Percentiles rank a stretch among this genome's conserved stretches.
phyloP scores from a whole-genome alignment of 2,329 filamentous ascomycete species.

The Penicillium glabrum region DNA sequence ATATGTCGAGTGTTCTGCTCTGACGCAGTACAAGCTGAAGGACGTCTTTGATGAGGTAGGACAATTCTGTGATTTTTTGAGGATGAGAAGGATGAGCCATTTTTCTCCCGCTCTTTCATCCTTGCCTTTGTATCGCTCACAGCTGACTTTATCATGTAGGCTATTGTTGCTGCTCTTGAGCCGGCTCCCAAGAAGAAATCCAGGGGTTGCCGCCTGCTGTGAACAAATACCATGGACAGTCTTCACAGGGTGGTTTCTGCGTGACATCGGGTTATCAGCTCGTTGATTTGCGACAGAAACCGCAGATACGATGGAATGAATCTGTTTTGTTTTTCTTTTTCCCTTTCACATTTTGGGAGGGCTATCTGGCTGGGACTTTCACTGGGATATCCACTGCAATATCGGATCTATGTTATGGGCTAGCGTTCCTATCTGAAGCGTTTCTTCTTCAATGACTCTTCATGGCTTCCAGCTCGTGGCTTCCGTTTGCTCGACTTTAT shows the following conservation, averaged over 20 bases:
- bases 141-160: slow-evolving; percentile 52
- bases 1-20: slow-evolving; percentile 96
- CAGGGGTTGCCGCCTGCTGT: slow-evolving; percentile 68
- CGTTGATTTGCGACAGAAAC: slow-evolving; percentile 8
- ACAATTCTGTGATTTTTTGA: background rate
- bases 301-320: slow-evolving; percentile 30
- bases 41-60: slow-evolving; percentile 97
- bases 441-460: background rate
- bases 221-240: slow-evolving; percentile 25
- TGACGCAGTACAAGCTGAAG: slow-evolving; percentile 98
- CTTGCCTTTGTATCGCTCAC: slow-evolving; percentile 10
- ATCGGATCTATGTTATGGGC: slow-evolving; percentile 10
- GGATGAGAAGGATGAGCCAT: background rate
- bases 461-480: background rate
- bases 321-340: slow-evolving; percentile 19
- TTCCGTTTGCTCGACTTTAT: background rate
- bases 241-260: slow-evolving; percentile 19
- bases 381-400: slow-evolving; percentile 16
- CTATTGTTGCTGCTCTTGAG: slow-evolving; percentile 92
- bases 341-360: slow-evolving; percentile 8
- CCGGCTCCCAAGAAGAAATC: slow-evolving; percentile 79
- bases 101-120: background rate
- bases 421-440: slow-evolving; percentile 20
- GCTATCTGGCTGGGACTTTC: slow-evolving; percentile 10
- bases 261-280: background rate